Percentiles rank a stretch among this genome's conserved stretches.
phyloP scores from a whole-genome alignment of 2,329 filamentous ascomycete species.

The Apiospora marii region DNA sequence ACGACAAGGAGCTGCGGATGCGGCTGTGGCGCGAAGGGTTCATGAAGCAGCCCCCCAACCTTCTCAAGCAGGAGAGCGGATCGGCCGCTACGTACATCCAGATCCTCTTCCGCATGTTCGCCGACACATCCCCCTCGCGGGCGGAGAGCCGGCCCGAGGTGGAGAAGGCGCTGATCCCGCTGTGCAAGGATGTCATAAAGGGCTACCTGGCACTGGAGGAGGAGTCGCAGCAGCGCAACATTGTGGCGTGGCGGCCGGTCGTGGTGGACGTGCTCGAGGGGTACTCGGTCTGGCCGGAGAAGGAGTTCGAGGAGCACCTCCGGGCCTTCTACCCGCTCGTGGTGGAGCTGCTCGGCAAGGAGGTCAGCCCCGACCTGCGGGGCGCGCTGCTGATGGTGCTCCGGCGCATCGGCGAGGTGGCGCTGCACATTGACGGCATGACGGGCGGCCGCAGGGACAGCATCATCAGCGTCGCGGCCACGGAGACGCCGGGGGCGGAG shows the following conservation, averaged over 20 bases:
- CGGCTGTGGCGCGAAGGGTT: slow-evolving; percentile 96
- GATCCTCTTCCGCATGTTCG: slow-evolving; percentile 97
- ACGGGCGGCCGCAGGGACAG: slow-evolving; percentile 49
- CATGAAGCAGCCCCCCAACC: slow-evolving; percentile 98
- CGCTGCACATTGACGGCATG: slow-evolving; percentile 64
- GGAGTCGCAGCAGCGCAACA: slow-evolving; percentile 96
- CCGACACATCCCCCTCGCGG: slow-evolving; percentile 84
- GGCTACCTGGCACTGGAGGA: slow-evolving; percentile 89
- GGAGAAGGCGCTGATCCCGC: slow-evolving; percentile 88
- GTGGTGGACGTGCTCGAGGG: slow-evolving; percentile 97
- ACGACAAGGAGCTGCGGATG: slow-evolving; percentile 94
- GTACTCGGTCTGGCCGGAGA: slow-evolving; percentile 81
- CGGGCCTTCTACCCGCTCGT: slow-evolving; percentile 85
- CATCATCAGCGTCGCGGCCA: slow-evolving; percentile 43
- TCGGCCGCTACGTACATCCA: slow-evolving; percentile 93
- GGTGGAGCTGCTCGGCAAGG: slow-evolving; percentile 82
- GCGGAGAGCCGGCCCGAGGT: slow-evolving; percentile 82
- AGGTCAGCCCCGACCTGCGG: slow-evolving; percentile 82
- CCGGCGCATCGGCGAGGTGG: slow-evolving; percentile 82
- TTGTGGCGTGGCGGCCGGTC: slow-evolving; percentile 95
- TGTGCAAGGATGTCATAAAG: slow-evolving; percentile 93
- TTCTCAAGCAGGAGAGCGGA: slow-evolving; percentile 95
- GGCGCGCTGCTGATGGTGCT: slow-evolving; percentile 79
- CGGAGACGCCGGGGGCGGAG: slow-evolving; percentile 24
- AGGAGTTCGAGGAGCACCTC: slow-evolving; percentile 82